Evolutionary conservation across 176 grass and related monocot species (phyloP).

Genomic region (Microstegium vimineum): DNA sequence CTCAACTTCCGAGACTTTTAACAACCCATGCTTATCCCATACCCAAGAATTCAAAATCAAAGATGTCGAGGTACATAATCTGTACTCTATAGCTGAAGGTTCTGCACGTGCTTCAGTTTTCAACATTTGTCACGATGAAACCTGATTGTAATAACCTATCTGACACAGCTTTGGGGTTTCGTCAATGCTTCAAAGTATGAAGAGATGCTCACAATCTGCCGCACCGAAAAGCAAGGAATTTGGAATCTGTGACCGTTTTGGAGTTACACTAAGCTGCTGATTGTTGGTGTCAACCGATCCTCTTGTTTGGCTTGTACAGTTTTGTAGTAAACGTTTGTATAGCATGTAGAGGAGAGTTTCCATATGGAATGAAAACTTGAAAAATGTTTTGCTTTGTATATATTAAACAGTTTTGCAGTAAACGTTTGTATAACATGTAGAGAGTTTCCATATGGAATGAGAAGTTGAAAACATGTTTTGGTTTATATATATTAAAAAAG

Average conservation of each 20-base stretch:
- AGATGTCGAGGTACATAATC: slow-evolving; percentile 63
- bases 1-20: slow-evolving; percentile 81
- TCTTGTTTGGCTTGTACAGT: slow-evolving; percentile 34
- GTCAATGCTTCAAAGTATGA: slow-evolving; percentile 72
- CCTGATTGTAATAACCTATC: slow-evolving; percentile 1
- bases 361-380: not conserved
- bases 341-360: not conserved
- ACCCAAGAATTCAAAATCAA: slow-evolving; percentile 79
- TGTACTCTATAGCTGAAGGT: not conserved
- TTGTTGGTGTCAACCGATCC: not conserved
- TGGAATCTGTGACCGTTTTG: slow-evolving; percentile 55
- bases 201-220: slow-evolving; percentile 73
- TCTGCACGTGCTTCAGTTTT: not conserved
- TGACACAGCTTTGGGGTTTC: slow-evolving; percentile 83
- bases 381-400: slow-evolving; percentile 18
- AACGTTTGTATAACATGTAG: not conserved
- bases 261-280: not conserved
- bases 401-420: slow-evolving; percentile 33
- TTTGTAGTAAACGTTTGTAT: not conserved
- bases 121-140: not conserved
- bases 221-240: slow-evolving; percentile 71
- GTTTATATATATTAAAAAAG: slow-evolving; percentile 39
- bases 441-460: not conserved
- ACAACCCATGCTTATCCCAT: slow-evolving; percentile 80
- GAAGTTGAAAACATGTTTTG: not conserved